Evolutionary conservation across 257 asterid species (phyloP).

Genomic region (Solanum peruvianum): DNA sequence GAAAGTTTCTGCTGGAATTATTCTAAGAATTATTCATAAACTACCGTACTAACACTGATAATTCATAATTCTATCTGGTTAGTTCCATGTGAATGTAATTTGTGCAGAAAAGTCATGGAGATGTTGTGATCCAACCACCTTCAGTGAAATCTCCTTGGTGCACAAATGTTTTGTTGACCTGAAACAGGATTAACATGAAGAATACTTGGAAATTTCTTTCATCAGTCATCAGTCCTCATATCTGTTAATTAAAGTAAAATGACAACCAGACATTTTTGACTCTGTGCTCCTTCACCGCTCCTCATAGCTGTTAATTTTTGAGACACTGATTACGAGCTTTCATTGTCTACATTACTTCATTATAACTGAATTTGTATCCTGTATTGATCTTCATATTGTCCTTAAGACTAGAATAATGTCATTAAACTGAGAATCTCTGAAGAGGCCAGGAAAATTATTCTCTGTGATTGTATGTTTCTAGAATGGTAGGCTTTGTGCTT

Average conservation of each 20-base stretch:
- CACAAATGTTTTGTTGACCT: neutral
- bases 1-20: neutral
- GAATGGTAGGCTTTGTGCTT: neutral
- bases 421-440: neutral
- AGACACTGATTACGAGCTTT: neutral
- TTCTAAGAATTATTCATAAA: neutral
- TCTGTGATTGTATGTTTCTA: neutral
- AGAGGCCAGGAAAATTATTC: neutral
- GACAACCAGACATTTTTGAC: neutral
- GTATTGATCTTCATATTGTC: neutral
- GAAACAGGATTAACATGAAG: neutral
- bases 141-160: neutral
- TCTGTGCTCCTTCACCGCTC: neutral
- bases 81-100: slow-evolving; percentile 2
- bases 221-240: neutral
- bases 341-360: neutral
- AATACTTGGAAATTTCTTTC: neutral
- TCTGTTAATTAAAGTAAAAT: neutral
- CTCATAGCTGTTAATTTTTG: neutral
- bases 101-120: slow-evolving; percentile 21
- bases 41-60: neutral
- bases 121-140: slow-evolving; percentile 4
- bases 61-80: neutral
- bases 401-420: neutral
- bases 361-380: neutral